phyloP scores from a whole-genome alignment of 345 rosid genomes.

The Eucalyptus fibrosa region DNA sequence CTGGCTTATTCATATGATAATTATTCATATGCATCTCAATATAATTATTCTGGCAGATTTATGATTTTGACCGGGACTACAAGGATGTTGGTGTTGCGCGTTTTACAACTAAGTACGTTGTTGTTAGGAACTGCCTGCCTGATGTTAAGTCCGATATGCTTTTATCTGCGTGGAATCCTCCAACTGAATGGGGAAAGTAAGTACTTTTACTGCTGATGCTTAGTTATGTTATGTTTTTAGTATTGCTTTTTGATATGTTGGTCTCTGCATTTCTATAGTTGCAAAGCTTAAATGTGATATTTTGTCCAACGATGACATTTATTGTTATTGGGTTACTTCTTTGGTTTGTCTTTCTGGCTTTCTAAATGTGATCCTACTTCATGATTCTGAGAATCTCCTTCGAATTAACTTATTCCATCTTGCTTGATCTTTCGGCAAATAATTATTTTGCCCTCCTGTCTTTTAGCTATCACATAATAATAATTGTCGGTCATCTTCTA shows the following conservation, averaged over 20 bases:
- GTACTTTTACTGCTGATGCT: not conserved
- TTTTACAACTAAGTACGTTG: constrained; percentile 76
- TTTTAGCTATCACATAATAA: not conserved
- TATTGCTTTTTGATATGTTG: not conserved
- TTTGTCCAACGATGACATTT: not conserved
- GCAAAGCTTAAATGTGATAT: not conserved
- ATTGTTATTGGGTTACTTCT: not conserved
- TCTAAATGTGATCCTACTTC: not conserved
- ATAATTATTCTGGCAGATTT: constrained; percentile 39
- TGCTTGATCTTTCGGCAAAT: not conserved
- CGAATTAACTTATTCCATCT: not conserved
- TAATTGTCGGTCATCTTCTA: not conserved
- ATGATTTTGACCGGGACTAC: constrained; percentile 97
- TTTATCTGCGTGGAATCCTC: constrained; percentile 96
- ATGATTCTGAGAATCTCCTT: not conserved
- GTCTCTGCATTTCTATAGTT: not conserved
- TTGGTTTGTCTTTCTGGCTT: not conserved
- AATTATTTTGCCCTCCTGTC: not conserved
- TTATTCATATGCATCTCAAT: not conserved
- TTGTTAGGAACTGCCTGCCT: constrained; percentile 74
- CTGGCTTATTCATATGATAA: not conserved
- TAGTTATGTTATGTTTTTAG: not conserved
- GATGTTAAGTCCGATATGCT: constrained; percentile 87
- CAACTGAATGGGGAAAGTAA: constrained; percentile 98
- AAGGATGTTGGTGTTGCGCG: constrained; percentile 91